Conservation (phyloP, 768 basidiomycete species). For the Mycena venus region DNA sequence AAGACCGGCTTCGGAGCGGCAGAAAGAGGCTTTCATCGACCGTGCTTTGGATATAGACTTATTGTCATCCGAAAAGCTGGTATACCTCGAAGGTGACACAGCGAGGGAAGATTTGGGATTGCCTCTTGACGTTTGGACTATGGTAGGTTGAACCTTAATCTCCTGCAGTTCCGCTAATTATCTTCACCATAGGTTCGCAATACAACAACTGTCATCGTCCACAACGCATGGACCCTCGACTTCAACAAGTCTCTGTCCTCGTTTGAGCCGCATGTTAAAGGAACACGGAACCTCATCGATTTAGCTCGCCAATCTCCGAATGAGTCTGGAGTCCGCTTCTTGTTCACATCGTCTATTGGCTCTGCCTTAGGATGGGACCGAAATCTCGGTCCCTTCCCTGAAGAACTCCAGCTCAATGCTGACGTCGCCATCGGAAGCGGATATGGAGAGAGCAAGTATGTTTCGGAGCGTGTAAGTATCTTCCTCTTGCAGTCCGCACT, state of each 20-base stretch:
- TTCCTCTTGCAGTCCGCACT: not conserved
- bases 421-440: constrained; percentile 44
- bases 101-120: constrained; percentile 46
- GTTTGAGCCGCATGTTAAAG: constrained; percentile 57
- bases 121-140: constrained; percentile 36
- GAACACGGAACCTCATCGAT: constrained; percentile 52
- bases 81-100: constrained; percentile 53
- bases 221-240: constrained; percentile 64
- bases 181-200: constrained; percentile 38
- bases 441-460: constrained; percentile 52
- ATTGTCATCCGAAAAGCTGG: constrained; percentile 46
- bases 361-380: constrained; percentile 37
- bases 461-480: constrained; percentile 46
- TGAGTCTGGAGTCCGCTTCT: constrained; percentile 26
- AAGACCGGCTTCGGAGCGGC: constrained; percentile 38
- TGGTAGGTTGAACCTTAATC: constrained; percentile 38
- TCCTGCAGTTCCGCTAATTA: not conserved
- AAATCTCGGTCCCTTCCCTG: constrained; percentile 45
- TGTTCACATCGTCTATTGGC: constrained; percentile 42
- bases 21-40: constrained; percentile 47
- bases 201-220: constrained; percentile 52
- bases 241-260: constrained; percentile 59
- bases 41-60: constrained; percentile 46
- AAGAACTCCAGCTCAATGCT: constrained; percentile 45
- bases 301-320: constrained; percentile 29